These are phyloP conservation scores for Cryptosporidium baileyi DNA, from an alignment of 169 alveolate genomes.

Conservation along the genomic window DNA sequence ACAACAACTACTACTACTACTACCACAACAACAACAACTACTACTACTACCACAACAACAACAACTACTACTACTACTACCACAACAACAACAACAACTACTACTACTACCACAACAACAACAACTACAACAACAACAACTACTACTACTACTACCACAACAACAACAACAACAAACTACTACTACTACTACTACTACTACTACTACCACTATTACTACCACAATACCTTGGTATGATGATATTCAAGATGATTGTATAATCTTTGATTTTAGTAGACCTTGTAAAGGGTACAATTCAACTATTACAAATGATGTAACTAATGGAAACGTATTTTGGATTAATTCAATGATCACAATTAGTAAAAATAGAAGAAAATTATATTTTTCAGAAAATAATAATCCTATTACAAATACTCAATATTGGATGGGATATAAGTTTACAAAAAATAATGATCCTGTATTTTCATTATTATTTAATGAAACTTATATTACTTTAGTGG, in stretches of 20 bases:
- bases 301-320: background rate
- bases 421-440: constrained; percentile 57
- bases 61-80: background rate
- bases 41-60: background rate
- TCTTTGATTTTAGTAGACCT: background rate
- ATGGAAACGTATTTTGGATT: constrained; percentile 27
- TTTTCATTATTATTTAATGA: constrained; percentile 18
- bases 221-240: constrained; percentile 32
- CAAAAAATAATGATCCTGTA: background rate
- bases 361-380: background rate
- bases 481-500: constrained; percentile 27
- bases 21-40: background rate
- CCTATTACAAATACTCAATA: constrained; percentile 29
- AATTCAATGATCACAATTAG: background rate
- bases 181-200: background rate
- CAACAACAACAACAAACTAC: constrained; percentile 25
- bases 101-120: background rate
- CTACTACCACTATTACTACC: constrained; percentile 46
- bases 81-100: background rate
- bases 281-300: constrained; percentile 28
- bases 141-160: constrained; percentile 1
- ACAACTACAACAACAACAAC: background rate
- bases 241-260: constrained; percentile 11
- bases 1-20: background rate
- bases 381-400: constrained; percentile 42